Evolutionary conservation across 2,329 filamentous ascomycete species (phyloP).

Genomic region (Setomelanomma holmii): DNA sequence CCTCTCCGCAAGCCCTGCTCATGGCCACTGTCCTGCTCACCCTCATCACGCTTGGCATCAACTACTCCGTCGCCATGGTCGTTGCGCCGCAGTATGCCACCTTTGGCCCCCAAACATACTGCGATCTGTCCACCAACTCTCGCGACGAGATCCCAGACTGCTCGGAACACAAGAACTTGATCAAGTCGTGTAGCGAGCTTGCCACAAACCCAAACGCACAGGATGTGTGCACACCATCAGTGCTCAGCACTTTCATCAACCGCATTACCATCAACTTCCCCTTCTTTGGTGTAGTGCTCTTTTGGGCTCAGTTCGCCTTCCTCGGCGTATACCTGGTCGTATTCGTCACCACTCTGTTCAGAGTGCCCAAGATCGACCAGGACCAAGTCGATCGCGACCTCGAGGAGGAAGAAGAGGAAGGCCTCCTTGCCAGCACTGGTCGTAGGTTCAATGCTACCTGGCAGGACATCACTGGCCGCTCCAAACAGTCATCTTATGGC

Average conservation of each 20-base stretch:
- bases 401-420: slow-evolving; percentile 92
- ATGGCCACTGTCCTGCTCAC: slow-evolving; percentile 91
- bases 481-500: slow-evolving; percentile 42
- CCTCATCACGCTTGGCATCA: slow-evolving; percentile 86
- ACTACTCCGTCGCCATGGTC: slow-evolving; percentile 91
- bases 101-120: slow-evolving; percentile 94
- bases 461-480: slow-evolving; percentile 79
- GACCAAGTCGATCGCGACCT: slow-evolving; percentile 85
- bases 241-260: slow-evolving; percentile 93
- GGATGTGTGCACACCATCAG: slow-evolving; percentile 86
- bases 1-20: slow-evolving; percentile 88
- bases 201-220: slow-evolving; percentile 73
- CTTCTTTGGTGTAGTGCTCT: slow-evolving; percentile 89
- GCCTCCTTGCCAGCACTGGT: slow-evolving; percentile 82
- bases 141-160: slow-evolving; percentile 78
- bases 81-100: slow-evolving; percentile 95
- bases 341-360: slow-evolving; percentile 79
- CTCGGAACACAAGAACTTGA: slow-evolving; percentile 70
- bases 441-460: slow-evolving; percentile 84
- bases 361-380: slow-evolving; percentile 78
- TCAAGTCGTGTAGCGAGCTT: slow-evolving; percentile 83
- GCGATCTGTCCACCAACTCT: slow-evolving; percentile 71
- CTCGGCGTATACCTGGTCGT: slow-evolving; percentile 82
- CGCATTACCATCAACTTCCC: slow-evolving; percentile 92
- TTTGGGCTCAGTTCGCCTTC: slow-evolving; percentile 96